A percentile compares a stretch with the other conserved stretches of the same genome.
Evolutionary conservation across 768 basidiomycete species (phyloP).

Genomic region (Russula compacta): DNA sequence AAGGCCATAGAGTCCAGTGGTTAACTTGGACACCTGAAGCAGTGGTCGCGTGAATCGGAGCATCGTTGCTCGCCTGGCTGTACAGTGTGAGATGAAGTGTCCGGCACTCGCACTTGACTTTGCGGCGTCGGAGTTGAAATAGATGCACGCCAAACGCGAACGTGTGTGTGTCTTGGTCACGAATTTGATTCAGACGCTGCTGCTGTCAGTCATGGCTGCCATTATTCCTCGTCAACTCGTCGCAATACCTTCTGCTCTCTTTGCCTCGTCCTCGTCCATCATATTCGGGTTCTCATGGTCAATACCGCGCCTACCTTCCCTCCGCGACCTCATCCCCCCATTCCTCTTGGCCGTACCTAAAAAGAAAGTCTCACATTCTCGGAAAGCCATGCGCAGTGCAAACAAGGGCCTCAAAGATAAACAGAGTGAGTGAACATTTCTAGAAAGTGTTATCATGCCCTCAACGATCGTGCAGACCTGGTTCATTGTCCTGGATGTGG

Average conservation of each 20-base stretch:
- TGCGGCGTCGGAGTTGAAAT: constrained; percentile 18
- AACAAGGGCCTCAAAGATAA: constrained; percentile 96
- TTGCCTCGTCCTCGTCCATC: constrained; percentile 22
- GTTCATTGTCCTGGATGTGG: constrained; percentile 90
- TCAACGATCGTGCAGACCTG: constrained; percentile 47
- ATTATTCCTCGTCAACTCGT: constrained; percentile 18
- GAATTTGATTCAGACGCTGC: neutral
- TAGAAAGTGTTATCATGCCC: neutral
- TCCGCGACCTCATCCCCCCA: constrained; percentile 74
- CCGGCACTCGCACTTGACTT: neutral
- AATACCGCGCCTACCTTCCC: constrained; percentile 35
- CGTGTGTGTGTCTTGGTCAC: too few species aligned
- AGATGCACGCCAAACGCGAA: neutral
- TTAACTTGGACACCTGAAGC: constrained; percentile 52
- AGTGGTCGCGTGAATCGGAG: constrained; percentile 70
- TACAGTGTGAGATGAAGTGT: too few species aligned
- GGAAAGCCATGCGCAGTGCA: constrained; percentile 89
- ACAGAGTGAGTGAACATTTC: constrained; percentile 47
- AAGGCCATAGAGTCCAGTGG: constrained; percentile 85
- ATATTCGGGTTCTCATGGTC: constrained; percentile 26
- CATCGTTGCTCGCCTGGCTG: constrained; percentile 38
- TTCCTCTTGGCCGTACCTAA: constrained; percentile 91
- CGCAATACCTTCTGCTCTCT: constrained; percentile 21
- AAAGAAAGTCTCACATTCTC: constrained; percentile 85
- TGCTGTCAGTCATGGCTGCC: neutral